phyloP scores from a whole-genome alignment of 768 basidiomycete species.

The Auriscalpium vulgare region DNA sequence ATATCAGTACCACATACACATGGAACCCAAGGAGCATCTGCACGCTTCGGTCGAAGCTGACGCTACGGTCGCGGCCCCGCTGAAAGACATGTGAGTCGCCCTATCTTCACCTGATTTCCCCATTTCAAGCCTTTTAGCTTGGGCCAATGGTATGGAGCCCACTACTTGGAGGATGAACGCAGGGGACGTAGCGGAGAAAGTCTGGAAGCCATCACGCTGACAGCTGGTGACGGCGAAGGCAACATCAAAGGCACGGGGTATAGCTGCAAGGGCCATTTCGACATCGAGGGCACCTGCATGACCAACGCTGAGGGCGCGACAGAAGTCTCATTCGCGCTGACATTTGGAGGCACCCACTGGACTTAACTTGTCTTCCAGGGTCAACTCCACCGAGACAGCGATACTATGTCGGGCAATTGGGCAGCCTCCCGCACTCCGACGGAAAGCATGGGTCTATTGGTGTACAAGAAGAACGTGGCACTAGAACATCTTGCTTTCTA shows the following conservation, averaged over 20 bases:
- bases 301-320: not conserved
- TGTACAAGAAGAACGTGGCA: constrained; percentile 17
- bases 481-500: constrained; percentile 18
- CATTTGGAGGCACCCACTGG: not conserved
- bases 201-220: no score
- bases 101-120: not conserved
- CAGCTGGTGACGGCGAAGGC: not conserved
- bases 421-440: no score
- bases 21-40: no score
- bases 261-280: not conserved
- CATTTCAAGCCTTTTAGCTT: no score
- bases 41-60: no score
- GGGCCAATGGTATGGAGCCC: not conserved
- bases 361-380: no score
- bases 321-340: not conserved
- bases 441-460: not conserved
- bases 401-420: no score
- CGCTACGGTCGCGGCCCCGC: not conserved
- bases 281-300: not conserved
- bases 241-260: not conserved
- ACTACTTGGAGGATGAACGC: not conserved
- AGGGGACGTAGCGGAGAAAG: no score
- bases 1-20: not conserved
- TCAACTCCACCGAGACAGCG: no score
- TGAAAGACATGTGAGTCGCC: not conserved